Conservation (phyloP, 2,329 filamentous ascomycete genomes). For the Didymella pomorum region DNA sequence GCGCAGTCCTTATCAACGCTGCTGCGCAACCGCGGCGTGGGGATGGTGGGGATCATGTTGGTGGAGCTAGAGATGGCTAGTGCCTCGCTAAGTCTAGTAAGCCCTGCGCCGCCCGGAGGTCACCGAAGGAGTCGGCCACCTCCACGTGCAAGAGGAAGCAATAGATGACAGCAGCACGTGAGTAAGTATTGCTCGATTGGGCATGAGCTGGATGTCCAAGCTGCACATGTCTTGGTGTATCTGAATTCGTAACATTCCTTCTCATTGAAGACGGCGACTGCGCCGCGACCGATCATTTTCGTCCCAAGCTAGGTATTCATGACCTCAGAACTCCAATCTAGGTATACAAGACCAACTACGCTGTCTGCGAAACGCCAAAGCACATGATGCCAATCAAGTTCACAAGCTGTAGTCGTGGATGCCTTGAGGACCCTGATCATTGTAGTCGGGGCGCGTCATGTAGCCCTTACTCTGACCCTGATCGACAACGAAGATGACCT, state of each 20-base stretch:
- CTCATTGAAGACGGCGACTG: not conserved
- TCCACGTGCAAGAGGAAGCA: constrained; percentile 14
- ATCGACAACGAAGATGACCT: constrained; percentile 74
- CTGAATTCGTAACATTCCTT: constrained; percentile 2
- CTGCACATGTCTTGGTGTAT: constrained; percentile 1
- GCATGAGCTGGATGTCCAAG: not conserved
- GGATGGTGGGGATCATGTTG: constrained; percentile 14
- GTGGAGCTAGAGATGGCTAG: constrained; percentile 23
- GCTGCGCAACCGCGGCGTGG: constrained; percentile 13
- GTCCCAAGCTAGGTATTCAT: constrained; percentile 30
- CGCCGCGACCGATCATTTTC: constrained; percentile 14
- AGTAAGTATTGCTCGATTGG: not conserved
- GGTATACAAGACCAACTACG: constrained; percentile 24
- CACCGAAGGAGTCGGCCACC: constrained; percentile 17
- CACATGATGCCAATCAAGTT: constrained; percentile 1
- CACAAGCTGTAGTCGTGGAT: constrained; percentile 64
- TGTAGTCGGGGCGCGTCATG: constrained; percentile 73
- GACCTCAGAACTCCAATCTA: constrained; percentile 33
- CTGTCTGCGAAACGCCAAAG: constrained; percentile 4
- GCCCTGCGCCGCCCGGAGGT: constrained; percentile 10
- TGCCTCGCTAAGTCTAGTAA: constrained; percentile 15
- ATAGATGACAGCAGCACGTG: constrained; percentile 8
- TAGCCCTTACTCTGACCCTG: constrained; percentile 73
- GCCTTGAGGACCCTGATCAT: constrained; percentile 69
- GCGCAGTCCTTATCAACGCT: constrained; percentile 19